A percentile compares a stretch with the other conserved stretches of the same genome.
These are phyloP conservation scores for Zygotorulaspora danielsina DNA, from an alignment of 805 yeast species.

Conservation along the genomic window DNA sequence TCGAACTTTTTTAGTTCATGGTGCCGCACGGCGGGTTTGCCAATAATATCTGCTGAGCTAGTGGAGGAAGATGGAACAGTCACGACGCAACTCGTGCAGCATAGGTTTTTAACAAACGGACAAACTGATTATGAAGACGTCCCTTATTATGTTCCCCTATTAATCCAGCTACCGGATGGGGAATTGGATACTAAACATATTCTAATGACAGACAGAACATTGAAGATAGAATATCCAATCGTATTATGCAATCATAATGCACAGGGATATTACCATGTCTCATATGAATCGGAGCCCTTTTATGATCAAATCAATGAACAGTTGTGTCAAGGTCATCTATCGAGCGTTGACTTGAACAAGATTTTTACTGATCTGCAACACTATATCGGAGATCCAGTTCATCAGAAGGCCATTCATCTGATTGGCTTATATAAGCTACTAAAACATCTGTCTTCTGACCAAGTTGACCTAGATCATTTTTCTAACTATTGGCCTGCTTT, in stretches of 20 bases:
- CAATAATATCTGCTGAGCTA: conserved; percentile 42
- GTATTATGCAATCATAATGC: conserved; percentile 22
- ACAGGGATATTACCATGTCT: conserved; percentile 46
- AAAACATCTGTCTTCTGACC: conserved; percentile 14
- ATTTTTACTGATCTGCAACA: conserved; percentile 35
- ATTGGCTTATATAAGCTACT: conserved; percentile 30
- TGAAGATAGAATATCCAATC: conserved; percentile 19
- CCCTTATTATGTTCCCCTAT: conserved; percentile 60
- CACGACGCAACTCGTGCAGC: conserved; percentile 38
- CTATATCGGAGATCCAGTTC: conserved; percentile 30
- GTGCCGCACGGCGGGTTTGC: conserved; percentile 57
- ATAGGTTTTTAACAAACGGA: conserved; percentile 33
- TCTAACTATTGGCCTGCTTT: conserved; percentile 27
- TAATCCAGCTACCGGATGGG: conserved; percentile 21
- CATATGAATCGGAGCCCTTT: conserved; percentile 38
- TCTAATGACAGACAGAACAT: conserved; percentile 31
- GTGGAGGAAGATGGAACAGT: conserved; percentile 25
- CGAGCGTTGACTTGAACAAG: conserved; percentile 30
- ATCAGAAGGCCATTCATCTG: conserved; percentile 28
- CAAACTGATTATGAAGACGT: conserved; percentile 46
- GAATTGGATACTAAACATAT: conserved; percentile 20
- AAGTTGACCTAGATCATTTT: conserved; percentile 17
- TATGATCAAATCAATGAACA: conserved; percentile 27
- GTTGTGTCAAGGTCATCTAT: conserved; percentile 20
- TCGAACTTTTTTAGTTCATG: conserved; percentile 44